Conservation (phyloP, 805 yeast species). For the Myxozyma udenii region DNA sequence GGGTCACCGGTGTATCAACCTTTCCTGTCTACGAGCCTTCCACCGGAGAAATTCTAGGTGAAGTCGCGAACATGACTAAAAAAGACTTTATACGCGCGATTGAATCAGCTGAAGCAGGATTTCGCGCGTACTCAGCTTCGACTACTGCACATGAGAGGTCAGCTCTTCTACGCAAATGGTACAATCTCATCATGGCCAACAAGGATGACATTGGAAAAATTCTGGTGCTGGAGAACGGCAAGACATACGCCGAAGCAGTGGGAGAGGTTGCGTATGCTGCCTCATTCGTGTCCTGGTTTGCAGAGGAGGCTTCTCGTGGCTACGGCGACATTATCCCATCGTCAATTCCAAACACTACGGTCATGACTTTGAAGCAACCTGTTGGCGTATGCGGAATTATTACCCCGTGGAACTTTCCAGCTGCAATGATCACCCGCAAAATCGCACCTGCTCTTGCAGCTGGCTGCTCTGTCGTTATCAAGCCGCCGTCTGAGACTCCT, state of each 20-base stretch:
- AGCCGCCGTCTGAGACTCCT: constrained; percentile 78
- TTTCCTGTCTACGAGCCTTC: constrained; percentile 73
- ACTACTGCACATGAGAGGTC: constrained; percentile 60
- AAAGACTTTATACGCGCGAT: constrained; percentile 57
- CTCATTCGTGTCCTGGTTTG: constrained; percentile 84
- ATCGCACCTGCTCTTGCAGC: constrained; percentile 72
- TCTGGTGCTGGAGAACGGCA: constrained; percentile 70
- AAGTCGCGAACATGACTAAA: constrained; percentile 53
- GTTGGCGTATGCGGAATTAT: constrained; percentile 75
- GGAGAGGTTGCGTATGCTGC: constrained; percentile 70
- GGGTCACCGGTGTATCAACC: constrained; percentile 12
- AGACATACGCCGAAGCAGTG: constrained; percentile 64
- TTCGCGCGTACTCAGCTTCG: constrained; percentile 42
- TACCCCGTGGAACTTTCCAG: constrained; percentile 85
- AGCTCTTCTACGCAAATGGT: constrained; percentile 52
- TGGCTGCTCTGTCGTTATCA: constrained; percentile 73
- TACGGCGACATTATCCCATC: constrained; percentile 58
- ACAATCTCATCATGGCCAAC: constrained; percentile 55
- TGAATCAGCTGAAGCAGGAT: constrained; percentile 47
- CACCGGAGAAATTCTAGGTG: constrained; percentile 48
- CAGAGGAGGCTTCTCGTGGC: constrained; percentile 74
- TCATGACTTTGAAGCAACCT: constrained; percentile 65
- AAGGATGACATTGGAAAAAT: constrained; percentile 63
- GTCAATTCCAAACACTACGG: constrained; percentile 39
- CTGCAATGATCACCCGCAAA: constrained; percentile 46